phyloP scores from a whole-genome alignment of 2,329 filamentous ascomycete genomes.

The Pyrenophora tritici-repentis region DNA sequence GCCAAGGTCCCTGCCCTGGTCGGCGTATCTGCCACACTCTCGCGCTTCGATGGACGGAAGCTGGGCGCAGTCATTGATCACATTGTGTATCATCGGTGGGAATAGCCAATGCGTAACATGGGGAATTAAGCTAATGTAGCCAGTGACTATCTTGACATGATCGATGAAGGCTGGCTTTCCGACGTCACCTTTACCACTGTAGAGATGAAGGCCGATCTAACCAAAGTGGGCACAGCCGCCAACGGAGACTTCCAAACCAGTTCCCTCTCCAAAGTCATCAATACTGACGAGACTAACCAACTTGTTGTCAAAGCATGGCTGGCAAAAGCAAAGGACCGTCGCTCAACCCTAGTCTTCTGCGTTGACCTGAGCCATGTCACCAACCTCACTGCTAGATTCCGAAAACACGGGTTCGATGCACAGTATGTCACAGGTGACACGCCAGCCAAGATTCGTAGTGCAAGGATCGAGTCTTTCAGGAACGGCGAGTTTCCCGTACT shows the following conservation, averaged over 20 bases:
- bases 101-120: no score
- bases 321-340: constrained; percentile 71
- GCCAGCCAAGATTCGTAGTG: constrained; percentile 66
- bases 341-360: constrained; percentile 91
- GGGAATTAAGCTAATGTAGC: constrained; percentile 3
- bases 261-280: constrained; percentile 81
- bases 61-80: constrained; percentile 88
- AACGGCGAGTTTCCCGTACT: constrained; percentile 80
- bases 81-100: constrained; percentile 86
- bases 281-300: constrained; percentile 79
- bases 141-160: constrained; percentile 75
- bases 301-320: constrained; percentile 87
- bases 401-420: constrained; percentile 78
- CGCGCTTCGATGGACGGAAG: constrained; percentile 80
- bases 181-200: constrained; percentile 95
- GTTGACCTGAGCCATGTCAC: constrained; percentile 85
- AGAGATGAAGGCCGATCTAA: constrained; percentile 78
- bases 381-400: constrained; percentile 75
- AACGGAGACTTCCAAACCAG: constrained; percentile 79
- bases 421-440: constrained; percentile 87
- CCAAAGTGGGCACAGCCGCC: constrained; percentile 65
- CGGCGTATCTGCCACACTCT: constrained; percentile 83
- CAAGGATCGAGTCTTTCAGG: constrained; percentile 76
- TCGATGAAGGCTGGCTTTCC: constrained; percentile 88
- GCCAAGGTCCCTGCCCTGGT: constrained; percentile 63